Percentiles rank a stretch among this genome's conserved stretches.
Conservation (phyloP, 805 yeast genomes). For the Pichia kluyveri region DNA sequence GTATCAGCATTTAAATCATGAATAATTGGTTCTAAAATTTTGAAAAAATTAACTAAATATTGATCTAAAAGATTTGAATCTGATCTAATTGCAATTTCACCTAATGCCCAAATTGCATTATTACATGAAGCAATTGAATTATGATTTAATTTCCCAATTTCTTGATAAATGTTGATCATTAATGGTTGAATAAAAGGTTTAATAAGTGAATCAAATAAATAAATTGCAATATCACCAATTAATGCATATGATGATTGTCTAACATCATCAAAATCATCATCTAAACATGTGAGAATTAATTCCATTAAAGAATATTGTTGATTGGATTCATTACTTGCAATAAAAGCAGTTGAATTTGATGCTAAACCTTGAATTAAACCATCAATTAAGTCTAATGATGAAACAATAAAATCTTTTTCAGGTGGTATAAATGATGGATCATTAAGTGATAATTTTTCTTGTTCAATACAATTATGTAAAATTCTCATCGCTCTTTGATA, state of each 20-base stretch:
- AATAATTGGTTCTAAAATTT: constrained; percentile 51
- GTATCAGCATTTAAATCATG: constrained; percentile 44
- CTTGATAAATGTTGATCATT: constrained; percentile 59
- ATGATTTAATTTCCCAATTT: constrained; percentile 43
- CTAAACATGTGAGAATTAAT: constrained; percentile 58
- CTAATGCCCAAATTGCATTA: constrained; percentile 91
- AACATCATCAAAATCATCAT: constrained; percentile 77
- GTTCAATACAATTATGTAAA: constrained; percentile 55
- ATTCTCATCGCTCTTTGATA: constrained; percentile 72
- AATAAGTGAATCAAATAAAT: constrained; percentile 36
- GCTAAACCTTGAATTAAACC: constrained; percentile 90
- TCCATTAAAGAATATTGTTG: constrained; percentile 37
- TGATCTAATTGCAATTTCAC: constrained; percentile 68
- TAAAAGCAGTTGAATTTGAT: constrained; percentile 46
- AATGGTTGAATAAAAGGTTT: constrained; percentile 42
- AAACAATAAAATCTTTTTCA: constrained; percentile 83
- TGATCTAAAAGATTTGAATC: constrained; percentile 38
- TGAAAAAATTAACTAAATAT: constrained; percentile 45
- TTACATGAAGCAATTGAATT: constrained; percentile 56
- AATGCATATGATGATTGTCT: constrained; percentile 88
- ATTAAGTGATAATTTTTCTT: constrained; percentile 51
- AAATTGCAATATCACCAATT: constrained; percentile 80
- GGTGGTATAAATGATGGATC: constrained; percentile 68
- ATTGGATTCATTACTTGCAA: constrained; percentile 22
- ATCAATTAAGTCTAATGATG: constrained; percentile 83